phyloP scores from a whole-genome alignment of 2,329 filamentous ascomycete species.

The Gaeumannomyces tritici region DNA sequence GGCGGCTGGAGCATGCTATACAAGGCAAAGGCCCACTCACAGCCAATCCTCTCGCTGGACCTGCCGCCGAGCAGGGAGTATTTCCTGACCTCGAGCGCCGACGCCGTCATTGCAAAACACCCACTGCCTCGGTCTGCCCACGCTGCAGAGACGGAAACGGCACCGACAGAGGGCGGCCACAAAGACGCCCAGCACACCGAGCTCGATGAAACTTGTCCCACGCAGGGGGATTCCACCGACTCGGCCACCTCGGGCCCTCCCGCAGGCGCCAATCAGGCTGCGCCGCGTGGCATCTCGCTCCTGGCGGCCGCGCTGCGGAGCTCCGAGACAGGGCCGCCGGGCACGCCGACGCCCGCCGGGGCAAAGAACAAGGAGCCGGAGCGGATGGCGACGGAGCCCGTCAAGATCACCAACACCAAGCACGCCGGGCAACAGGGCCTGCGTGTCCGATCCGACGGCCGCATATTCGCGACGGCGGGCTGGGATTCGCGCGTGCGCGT shows the following conservation, averaged over 20 bases:
- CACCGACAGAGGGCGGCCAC: not conserved
- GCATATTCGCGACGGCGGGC: conserved; percentile 79
- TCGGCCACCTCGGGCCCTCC: not conserved
- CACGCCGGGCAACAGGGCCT: conserved; percentile 86
- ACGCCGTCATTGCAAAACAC: conserved; percentile 70
- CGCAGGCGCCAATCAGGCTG: not conserved
- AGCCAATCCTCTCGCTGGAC: conserved; percentile 72
- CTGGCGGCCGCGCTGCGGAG: conserved; percentile 18
- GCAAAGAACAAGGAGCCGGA: not conserved
- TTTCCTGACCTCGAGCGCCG: conserved; percentile 75
- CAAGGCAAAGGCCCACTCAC: conserved; percentile 57
- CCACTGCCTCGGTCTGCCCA: conserved; percentile 32
- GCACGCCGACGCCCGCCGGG: too few species aligned
- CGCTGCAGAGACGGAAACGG: not conserved
- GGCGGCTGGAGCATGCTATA: conserved; percentile 47
- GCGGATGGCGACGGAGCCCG: conserved; percentile 29
- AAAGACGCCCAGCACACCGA: not conserved
- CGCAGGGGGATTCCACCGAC: not conserved
- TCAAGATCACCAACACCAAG: conserved; percentile 64
- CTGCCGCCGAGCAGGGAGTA: conserved; percentile 38
- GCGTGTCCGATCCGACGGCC: conserved; percentile 66
- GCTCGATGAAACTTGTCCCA: not conserved
- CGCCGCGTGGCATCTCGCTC: conserved; percentile 11
- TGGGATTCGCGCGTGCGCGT: conserved; percentile 81
- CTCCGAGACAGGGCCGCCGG: conserved; percentile 5